These are phyloP conservation scores for Colletotrichum sp. DNA, from an alignment of 2,329 filamentous ascomycete genomes.

Conservation along the genomic window DNA sequence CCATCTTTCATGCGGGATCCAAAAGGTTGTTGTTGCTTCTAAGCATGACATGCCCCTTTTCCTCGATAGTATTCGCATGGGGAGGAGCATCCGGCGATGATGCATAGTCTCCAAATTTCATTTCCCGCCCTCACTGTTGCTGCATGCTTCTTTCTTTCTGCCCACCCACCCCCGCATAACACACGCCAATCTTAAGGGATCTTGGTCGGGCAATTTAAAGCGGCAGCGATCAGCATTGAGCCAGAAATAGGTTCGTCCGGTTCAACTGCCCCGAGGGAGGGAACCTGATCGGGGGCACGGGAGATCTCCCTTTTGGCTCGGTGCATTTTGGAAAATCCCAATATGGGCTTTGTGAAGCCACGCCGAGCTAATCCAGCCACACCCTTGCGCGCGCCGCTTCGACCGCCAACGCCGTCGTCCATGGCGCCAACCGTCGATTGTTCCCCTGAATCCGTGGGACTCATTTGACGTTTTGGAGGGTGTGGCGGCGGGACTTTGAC, in stretches of 20 bases:
- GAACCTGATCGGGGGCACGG: background rate
- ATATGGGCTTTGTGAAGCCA: background rate
- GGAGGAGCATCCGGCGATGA: background rate
- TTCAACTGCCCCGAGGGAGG: background rate
- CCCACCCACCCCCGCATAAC: background rate
- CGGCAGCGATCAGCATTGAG: constrained; percentile 17
- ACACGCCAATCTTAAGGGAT: background rate
- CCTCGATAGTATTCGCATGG: background rate
- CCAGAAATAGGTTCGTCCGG: constrained; percentile 12
- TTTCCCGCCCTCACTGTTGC: background rate
- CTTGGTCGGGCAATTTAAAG: constrained; percentile 9
- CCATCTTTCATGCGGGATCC: background rate
- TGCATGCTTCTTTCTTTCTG: background rate
- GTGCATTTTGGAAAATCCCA: background rate
- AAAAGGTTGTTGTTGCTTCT: background rate
- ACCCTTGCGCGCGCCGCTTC: background rate
- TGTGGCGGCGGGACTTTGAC: background rate
- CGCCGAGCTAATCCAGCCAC: background rate
- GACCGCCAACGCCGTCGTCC: background rate
- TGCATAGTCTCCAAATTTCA: background rate
- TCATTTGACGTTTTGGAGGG: background rate
- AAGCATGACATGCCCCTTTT: background rate
- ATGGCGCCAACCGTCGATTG: background rate
- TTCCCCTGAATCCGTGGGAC: background rate
- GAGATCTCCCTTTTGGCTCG: constrained; percentile 1